Evolutionary conservation across 2,329 filamentous ascomycete genomes (phyloP).

Genomic region (Epichloe glyceriae): DNA sequence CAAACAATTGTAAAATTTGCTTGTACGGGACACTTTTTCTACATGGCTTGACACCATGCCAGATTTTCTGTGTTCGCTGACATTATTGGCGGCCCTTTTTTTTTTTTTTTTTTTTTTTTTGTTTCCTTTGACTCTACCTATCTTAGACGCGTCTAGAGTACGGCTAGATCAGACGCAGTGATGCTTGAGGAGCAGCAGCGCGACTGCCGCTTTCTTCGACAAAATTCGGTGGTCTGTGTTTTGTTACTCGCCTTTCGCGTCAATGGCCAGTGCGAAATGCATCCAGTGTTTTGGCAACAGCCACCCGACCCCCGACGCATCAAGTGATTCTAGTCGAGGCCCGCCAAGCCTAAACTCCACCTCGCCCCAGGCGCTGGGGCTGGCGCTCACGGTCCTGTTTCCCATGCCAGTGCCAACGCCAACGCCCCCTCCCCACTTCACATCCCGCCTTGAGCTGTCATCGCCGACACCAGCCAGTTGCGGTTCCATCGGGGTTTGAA

Average conservation of each 20-base stretch:
- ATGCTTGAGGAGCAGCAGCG: slow-evolving; percentile 1
- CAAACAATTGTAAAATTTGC: neutral
- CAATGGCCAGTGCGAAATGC: too few relatives aligned
- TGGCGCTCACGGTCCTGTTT: slow-evolving; percentile 9
- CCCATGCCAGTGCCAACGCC: slow-evolving; percentile 7
- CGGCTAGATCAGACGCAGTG: slow-evolving; percentile 6
- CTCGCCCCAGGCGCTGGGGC: too few relatives aligned
- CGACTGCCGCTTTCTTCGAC: neutral
- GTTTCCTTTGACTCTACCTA: neutral
- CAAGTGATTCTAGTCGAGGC: neutral
- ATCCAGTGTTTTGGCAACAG: too few relatives aligned
- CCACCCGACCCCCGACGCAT: neutral
- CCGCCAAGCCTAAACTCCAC: too few relatives aligned
- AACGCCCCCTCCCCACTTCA: neutral
- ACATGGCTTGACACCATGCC: neutral
- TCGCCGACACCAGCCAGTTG: slow-evolving; percentile 8
- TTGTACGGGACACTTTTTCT: neutral
- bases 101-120: neutral
- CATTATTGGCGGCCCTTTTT: neutral
- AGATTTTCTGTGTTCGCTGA: neutral
- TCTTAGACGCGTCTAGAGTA: slow-evolving; percentile 6
- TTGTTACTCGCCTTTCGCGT: too few relatives aligned
- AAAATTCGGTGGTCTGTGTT: too few relatives aligned
- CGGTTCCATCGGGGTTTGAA: neutral
- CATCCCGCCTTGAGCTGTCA: slow-evolving; percentile 1